Base-by-base conservation (phyloP, 345 rosid genomes). In the Pseudoturritis turrita region DNA sequence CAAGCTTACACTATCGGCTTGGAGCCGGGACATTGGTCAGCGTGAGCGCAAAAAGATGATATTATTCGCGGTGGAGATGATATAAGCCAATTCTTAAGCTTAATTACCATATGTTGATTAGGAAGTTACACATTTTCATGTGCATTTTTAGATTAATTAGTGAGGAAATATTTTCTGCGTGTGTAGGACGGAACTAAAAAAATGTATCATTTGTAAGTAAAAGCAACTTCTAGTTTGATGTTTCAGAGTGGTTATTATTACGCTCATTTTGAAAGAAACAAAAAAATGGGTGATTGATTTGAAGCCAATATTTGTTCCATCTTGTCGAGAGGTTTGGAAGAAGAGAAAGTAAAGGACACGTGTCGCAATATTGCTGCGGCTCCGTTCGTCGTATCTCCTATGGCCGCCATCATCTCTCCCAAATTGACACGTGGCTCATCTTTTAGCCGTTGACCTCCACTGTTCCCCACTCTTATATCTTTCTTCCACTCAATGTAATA, bases 1-100 rank as follows among this genome's bases (percentile, higher is more conserved):
- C 50, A 87, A 89, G 72, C 62, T 87, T 55, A 78, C 78, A 73
- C 81, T 81, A 74, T 83, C 87, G 62, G 78, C 81, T 65, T 73
- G 83, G 37, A 33, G 3, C 10, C 10, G 2, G 10, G 10, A 33
- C 10, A 33, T 10, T 33, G 37, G 10, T 33, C 37, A 8, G 2
- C 37, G 74, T 18, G 88, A 86, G 29, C 73, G 79, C 52, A 82
- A 73, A 40, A 81, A 79, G 64, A 29, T 9, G n/a, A n/a, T n/a
- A n/a, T n/a, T n/a, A n/a, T 7, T 52, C 19, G 18, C 12, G 4
- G 2, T 26, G 10, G 6, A 14, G 4, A 33, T 55, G n/a, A 3
- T 31, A 10, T 31, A 10, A 35, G 44, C 62, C 17, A 33, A 35
- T 28, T 11, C 1, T 6, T 11, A 56, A 11, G 15, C 25, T 35